Percentiles rank a stretch among this genome's conserved stretches.
Evolutionary conservation across 2,329 filamentous ascomycete species (phyloP).

Genomic region (Fusarium fujikuroi): DNA sequence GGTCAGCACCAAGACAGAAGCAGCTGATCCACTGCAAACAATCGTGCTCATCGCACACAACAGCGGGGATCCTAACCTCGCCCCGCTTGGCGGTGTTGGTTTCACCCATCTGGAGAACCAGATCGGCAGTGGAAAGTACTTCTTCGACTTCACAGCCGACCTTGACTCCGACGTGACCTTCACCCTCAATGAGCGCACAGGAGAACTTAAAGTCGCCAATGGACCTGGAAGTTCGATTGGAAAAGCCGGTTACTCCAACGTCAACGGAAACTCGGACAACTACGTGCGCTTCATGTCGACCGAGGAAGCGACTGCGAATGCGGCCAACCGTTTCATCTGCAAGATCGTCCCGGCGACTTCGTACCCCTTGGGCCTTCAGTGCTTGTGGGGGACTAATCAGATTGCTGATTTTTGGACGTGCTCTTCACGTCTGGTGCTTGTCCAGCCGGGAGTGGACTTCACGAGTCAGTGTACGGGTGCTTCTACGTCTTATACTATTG

Average conservation of each 20-base stretch:
- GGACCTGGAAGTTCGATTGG: neutral
- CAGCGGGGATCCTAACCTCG: neutral
- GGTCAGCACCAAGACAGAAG: neutral
- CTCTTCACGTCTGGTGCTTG: neutral
- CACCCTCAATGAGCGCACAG: neutral
- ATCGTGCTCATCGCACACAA: neutral
- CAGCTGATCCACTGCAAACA: neutral
- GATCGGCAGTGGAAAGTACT: neutral
- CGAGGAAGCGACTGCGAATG: neutral
- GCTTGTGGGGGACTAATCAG: neutral
- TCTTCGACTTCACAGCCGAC: neutral
- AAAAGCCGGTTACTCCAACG: neutral
- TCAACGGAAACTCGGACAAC: neutral
- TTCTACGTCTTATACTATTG: neutral
- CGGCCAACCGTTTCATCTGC: neutral
- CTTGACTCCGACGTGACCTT: neutral
- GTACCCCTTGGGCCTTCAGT: neutral
- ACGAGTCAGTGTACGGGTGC: neutral
- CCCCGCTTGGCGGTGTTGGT: neutral
- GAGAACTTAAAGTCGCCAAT: neutral
- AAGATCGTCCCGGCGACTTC: neutral
- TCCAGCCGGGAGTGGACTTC: neutral
- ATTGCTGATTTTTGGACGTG: neutral
- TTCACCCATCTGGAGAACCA: neutral
- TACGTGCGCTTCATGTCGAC: neutral